These are phyloP conservation scores for Phytophthora brassicae DNA, from an alignment of 352 stramenopile species.

Conservation along the genomic window DNA sequence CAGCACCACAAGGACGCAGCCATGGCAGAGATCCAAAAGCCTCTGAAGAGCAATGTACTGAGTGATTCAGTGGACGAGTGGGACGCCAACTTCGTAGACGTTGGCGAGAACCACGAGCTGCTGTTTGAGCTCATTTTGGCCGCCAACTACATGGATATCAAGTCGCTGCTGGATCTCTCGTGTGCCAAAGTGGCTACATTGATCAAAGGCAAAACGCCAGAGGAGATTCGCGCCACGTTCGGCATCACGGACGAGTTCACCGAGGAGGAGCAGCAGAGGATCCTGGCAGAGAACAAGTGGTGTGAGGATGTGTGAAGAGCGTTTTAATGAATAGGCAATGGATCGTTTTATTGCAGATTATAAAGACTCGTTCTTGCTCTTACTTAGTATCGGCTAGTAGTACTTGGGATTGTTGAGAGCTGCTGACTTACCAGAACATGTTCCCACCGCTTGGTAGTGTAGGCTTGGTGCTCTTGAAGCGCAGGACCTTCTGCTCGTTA, in stretches of 20 bases:
- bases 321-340: too few relatives aligned
- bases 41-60: constrained; percentile 54
- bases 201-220: constrained; percentile 69
- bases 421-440: constrained; percentile 57
- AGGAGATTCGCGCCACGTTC: constrained; percentile 65
- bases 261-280: constrained; percentile 61
- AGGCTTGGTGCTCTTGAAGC: constrained; percentile 54
- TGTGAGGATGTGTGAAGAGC: constrained; percentile 42
- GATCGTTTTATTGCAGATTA: constrained; percentile 26
- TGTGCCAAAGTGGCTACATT: constrained; percentile 59
- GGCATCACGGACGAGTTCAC: constrained; percentile 63
- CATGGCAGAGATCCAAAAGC: constrained; percentile 68
- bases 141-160: constrained; percentile 77
- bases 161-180: constrained; percentile 57
- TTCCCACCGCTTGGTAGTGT: constrained; percentile 39
- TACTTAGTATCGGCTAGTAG: background rate
- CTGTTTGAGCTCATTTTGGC: constrained; percentile 69
- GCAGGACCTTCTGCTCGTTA: constrained; percentile 71
- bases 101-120: constrained; percentile 47
- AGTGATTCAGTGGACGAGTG: constrained; percentile 50
- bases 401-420: too few relatives aligned
- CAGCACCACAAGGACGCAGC: constrained; percentile 52
- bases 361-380: background rate
- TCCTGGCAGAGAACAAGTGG: constrained; percentile 77
- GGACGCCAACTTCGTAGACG: constrained; percentile 60